These are phyloP conservation scores for Pseudonitzschia pungens DNA, from an alignment of 108 stramenopile species.

Conservation along the genomic window DNA sequence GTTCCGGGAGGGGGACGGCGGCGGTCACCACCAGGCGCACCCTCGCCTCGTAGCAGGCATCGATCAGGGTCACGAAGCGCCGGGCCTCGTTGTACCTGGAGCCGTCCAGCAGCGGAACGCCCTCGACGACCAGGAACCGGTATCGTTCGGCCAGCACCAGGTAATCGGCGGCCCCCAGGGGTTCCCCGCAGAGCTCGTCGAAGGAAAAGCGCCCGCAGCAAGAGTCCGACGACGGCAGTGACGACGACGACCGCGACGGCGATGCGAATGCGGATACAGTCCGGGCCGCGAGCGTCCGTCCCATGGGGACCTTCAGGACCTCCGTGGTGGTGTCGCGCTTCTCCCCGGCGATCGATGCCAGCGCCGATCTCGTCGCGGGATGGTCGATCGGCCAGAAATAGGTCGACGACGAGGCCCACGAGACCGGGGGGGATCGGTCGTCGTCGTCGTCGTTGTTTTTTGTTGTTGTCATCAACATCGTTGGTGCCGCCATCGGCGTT, in stretches of 20 bases:
- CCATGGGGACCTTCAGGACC: slow-evolving; percentile 34
- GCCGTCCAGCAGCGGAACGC: slow-evolving; percentile 29
- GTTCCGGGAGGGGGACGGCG: slow-evolving; percentile 32
- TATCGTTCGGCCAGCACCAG: slow-evolving; percentile 19
- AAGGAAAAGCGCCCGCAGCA: slow-evolving; percentile 35
- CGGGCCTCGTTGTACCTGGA: slow-evolving; percentile 43
- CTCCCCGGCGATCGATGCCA: slow-evolving; percentile 5
- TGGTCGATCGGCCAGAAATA: slow-evolving; percentile 7
- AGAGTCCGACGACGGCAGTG: slow-evolving; percentile 15
- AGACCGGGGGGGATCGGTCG: no score
- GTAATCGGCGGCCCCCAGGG: slow-evolving; percentile 40
- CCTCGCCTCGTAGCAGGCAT: slow-evolving; percentile 61
- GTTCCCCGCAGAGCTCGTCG: slow-evolving; percentile 30
- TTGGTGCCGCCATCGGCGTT: background rate
- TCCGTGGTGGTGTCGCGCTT: background rate
- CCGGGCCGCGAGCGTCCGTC: slow-evolving; percentile 18
- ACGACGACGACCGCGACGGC: no score
- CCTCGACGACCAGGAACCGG: slow-evolving; percentile 23
- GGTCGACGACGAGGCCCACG: background rate
- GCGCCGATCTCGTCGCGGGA: background rate
- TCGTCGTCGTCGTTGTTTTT: slow-evolving; percentile 10
- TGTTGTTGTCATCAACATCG: background rate
- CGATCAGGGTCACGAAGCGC: slow-evolving; percentile 63
- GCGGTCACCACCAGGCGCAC: slow-evolving; percentile 24
- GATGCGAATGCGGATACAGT: no score